Conservation (phyloP, 192 early-diverging fungal species). For the Rhizoclosmatium globosum region DNA sequence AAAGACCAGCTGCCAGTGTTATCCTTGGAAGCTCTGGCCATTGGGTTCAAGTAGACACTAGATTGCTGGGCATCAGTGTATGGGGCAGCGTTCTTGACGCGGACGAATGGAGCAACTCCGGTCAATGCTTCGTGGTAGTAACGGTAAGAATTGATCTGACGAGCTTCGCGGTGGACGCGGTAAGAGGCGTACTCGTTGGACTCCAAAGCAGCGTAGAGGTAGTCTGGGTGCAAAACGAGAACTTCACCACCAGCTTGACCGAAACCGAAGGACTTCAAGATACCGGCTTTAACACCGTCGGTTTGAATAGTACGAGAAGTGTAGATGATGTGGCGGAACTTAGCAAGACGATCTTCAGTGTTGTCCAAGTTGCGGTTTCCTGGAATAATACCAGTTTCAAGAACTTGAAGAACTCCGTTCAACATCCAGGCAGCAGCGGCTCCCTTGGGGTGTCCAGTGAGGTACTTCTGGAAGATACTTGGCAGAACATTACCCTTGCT, state of each 20-base stretch:
- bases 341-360: constrained; percentile 74
- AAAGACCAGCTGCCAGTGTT: constrained; percentile 75
- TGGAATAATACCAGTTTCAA: constrained; percentile 86
- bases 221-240: constrained; percentile 88
- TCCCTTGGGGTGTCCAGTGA: constrained; percentile 98
- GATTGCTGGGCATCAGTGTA: constrained; percentile 84
- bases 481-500: constrained; percentile 81
- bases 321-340: constrained; percentile 85
- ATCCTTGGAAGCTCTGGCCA: constrained; percentile 83
- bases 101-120: constrained; percentile 81
- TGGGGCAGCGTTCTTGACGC: constrained; percentile 85
- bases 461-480: constrained; percentile 88
- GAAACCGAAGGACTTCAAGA: constrained; percentile 95
- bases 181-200: constrained; percentile 77
- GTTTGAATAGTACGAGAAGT: constrained; percentile 88
- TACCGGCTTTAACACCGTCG: constrained; percentile 86
- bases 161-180: constrained; percentile 67
- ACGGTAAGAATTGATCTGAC: constrained; percentile 84
- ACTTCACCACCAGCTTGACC: constrained; percentile 94
- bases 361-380: constrained; percentile 95
- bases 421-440: constrained; percentile 97
- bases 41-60: constrained; percentile 87
- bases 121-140: constrained; percentile 91
- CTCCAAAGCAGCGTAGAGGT: constrained; percentile 78
- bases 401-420: constrained; percentile 87